These are phyloP conservation scores for Astrothelium macrocarpum DNA, from an alignment of 495 filamentous ascomycete species.

Conservation along the genomic window DNA sequence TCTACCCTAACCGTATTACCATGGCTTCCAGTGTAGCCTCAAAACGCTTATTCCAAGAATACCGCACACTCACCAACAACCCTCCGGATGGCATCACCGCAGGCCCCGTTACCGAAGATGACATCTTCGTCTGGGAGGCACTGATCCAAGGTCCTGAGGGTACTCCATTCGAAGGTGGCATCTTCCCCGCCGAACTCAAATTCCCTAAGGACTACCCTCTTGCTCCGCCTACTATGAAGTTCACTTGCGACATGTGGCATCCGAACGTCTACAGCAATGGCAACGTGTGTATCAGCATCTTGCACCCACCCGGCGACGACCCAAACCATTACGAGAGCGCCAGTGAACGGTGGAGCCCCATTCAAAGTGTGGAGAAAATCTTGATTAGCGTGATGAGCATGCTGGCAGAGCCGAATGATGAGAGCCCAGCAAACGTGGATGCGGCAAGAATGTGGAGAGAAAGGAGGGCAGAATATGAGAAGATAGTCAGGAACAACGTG, in stretches of 20 bases:
- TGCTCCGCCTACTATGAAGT: conserved; percentile 88
- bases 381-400: conserved; percentile 97
- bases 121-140: conserved; percentile 95
- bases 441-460: conserved; percentile 99
- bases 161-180: conserved; percentile 89
- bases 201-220: conserved; percentile 96
- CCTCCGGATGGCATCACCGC: conserved; percentile 91
- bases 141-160: conserved; percentile 90
- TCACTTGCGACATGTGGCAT: conserved; percentile 86
- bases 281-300: conserved; percentile 92
- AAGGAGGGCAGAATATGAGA: conserved; percentile 71
- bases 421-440: conserved; percentile 96
- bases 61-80: conserved; percentile 74
- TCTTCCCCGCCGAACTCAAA: conserved; percentile 87
- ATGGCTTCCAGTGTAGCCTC: conserved; percentile 48
- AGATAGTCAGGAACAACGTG: conserved; percentile 72
- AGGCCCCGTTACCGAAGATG: conserved; percentile 85
- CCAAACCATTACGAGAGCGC: conserved; percentile 98
- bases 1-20: neutral
- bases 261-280: conserved; percentile 94
- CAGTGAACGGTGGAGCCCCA: conserved; percentile 88
- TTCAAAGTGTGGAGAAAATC: conserved; percentile 97
- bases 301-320: conserved; percentile 97
- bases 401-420: conserved; percentile 96
- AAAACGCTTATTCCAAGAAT: conserved; percentile 94